These are phyloP conservation scores for Carex parvula DNA, from an alignment of 176 grass and related monocot genomes.

Conservation along the genomic window DNA sequence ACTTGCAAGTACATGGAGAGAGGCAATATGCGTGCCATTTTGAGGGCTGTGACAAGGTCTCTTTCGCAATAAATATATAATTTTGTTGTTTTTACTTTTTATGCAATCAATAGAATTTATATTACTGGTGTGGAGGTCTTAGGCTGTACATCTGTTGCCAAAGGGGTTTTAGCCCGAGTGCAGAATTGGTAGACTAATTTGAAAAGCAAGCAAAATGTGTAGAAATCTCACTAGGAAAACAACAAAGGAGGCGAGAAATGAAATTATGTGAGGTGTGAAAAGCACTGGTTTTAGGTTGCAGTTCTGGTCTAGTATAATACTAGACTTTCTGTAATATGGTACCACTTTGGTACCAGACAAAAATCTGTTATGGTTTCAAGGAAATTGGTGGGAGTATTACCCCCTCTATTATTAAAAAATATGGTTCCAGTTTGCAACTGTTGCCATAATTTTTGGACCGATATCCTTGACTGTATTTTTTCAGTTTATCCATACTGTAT, in stretches of 20 bases:
- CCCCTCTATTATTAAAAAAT: too few relatives aligned
- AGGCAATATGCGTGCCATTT: conserved; percentile 78
- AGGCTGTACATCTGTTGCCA: background rate
- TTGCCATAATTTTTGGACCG: background rate
- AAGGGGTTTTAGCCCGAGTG: background rate
- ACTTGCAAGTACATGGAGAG: conserved; percentile 79
- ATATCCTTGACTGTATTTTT: background rate
- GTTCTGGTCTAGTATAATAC: too few relatives aligned
- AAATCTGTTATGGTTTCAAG: too few relatives aligned
- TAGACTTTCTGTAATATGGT: too few relatives aligned
- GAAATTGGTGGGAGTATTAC: too few relatives aligned
- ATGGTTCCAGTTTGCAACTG: background rate
- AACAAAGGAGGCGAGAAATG: background rate
- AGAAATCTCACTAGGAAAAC: background rate
- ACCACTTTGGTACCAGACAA: too few relatives aligned
- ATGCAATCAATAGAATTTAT: background rate
- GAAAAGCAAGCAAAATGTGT: background rate
- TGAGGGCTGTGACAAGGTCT: conserved; percentile 81
- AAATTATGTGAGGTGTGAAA: background rate
- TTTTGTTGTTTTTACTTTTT: background rate
- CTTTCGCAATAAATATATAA: background rate
- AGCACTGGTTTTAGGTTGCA: background rate
- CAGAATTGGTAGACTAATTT: background rate
- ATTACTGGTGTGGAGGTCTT: background rate
- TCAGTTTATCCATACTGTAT: background rate